Conservation (phyloP, 768 basidiomycete genomes). For the Lactarius vividus region DNA sequence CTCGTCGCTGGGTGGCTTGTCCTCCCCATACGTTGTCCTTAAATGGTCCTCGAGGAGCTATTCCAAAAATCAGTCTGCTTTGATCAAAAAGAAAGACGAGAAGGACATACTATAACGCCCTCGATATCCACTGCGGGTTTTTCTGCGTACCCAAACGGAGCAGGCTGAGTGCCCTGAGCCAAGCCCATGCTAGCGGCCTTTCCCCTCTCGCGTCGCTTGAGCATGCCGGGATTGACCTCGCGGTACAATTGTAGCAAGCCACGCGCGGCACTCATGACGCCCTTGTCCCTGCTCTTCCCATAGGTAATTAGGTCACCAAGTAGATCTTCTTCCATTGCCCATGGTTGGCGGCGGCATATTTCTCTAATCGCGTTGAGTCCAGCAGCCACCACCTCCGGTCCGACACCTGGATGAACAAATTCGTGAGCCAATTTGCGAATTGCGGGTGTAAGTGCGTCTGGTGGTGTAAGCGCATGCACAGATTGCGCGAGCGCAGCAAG, state of each 20-base stretch:
- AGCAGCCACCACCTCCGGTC: conserved; percentile 91
- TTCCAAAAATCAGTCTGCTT: neutral
- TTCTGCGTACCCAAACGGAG: conserved; percentile 79
- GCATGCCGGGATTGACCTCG: conserved; percentile 92
- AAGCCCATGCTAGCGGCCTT: conserved; percentile 86
- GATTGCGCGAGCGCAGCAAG: conserved; percentile 93
- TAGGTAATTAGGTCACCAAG: conserved; percentile 93
- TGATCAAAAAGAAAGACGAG: neutral
- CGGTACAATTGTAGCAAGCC: conserved; percentile 87
- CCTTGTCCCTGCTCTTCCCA: conserved; percentile 91
- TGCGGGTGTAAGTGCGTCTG: conserved; percentile 86
- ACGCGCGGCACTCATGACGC: conserved; percentile 84
- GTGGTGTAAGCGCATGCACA: conserved; percentile 92
- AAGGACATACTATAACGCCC: conserved; percentile 70
- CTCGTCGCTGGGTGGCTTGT: conserved; percentile 50
- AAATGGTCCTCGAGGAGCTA: conserved; percentile 90
- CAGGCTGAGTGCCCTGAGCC: conserved; percentile 56
- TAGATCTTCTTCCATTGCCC: conserved; percentile 95
- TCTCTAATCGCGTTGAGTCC: conserved; percentile 96
- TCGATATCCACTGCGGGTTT: conserved; percentile 83
- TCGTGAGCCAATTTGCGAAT: conserved; percentile 90
- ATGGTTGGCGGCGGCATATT: conserved; percentile 91
- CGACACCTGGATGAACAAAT: conserved; percentile 97
- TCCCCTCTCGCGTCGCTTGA: conserved; percentile 87
- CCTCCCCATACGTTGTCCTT: conserved; percentile 64